Percentiles rank a stretch among this genome's conserved stretches.
Conservation (phyloP, 441 rosid species). For the Euphorbia celastroides region DNA sequence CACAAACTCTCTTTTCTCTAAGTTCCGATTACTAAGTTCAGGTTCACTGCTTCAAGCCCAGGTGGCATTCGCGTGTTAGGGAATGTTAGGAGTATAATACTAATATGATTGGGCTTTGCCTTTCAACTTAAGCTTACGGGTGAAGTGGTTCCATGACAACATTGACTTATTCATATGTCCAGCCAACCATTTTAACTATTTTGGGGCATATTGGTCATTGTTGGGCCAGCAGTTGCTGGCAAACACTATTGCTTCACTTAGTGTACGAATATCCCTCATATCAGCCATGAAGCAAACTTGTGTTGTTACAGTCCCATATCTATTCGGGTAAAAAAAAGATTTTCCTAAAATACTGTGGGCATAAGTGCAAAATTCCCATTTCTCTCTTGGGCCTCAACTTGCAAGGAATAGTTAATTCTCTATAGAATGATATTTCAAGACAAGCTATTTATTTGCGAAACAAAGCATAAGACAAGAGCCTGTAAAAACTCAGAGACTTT, state of each 20-base stretch:
- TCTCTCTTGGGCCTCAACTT: background rate
- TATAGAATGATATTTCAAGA: background rate
- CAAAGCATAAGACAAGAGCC: background rate
- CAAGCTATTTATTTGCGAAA: background rate
- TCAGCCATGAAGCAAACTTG: background rate
- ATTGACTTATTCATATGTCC: background rate
- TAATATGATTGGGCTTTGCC: no score
- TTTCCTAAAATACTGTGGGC: background rate
- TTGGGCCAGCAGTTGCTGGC: background rate
- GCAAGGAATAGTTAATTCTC: background rate
- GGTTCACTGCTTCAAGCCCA: no score
- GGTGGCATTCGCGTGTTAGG: no score
- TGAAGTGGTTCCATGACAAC: no score
- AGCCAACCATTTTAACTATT: background rate
- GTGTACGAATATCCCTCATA: no score
- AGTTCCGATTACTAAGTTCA: no score
- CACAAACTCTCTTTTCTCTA: no score
- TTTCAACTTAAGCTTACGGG: no score
- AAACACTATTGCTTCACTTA: background rate
- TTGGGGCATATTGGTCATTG: background rate
- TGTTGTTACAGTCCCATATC: background rate
- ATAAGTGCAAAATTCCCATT: background rate
- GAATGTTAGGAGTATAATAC: no score
- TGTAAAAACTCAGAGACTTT: background rate
- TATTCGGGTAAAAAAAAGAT: no score